Base-by-base conservation (phyloP, 305 asterid genomes). In the Stenogyne calaminthoides region DNA sequence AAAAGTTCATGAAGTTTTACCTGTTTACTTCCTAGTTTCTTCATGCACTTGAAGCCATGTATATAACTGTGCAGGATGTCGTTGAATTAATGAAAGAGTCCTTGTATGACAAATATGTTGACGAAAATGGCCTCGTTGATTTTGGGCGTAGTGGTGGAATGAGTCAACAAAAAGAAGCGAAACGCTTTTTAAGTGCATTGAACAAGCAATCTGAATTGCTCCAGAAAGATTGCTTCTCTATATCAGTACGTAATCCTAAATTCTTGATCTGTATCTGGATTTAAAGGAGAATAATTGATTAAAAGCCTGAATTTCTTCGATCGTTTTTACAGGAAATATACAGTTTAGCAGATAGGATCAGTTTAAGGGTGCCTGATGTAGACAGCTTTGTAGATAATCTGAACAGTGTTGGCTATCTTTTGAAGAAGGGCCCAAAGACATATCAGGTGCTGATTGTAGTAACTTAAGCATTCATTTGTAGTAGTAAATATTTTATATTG, bases 121-220 rank as follows among this genome's bases (percentile, higher is more conserved):
- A 94, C 62, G 99, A 94, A 75, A 92, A 94, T 73, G 99, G 98
- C 46, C 77, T 78, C 70, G 96, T 94, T 73, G 99, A 92, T 90
- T 94, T 91, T 79, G 97, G 95, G 58, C 88, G 98, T 37, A 92
- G 97, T 73, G 97, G 99, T 76, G 98, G 99, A 72, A 94, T 94
- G 98, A 94, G 98, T 79, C 96, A 90, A 76, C 98, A 91, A 84
- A 94, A 94, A 85, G 98, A 94, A 87, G 97, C 96, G 64, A 94
- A 94, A 68, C 89, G 96, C 46, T 89, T 94, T 78, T 70, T 94
- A 82, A 86, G 94, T 80, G 98, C 97, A 64, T 78, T 94, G 78
- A 88, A 92, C 78, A 86, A 90, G 87, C 96, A 88, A 49, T 90
- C 98, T 37, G 98, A 94, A 52, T 73, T 84, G 75, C 91, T 78